Evolutionary conservation across 768 basidiomycete species (phyloP), one percentile per base, ranked within the genome.

Genomic region (Amanita exitialis): DNA sequence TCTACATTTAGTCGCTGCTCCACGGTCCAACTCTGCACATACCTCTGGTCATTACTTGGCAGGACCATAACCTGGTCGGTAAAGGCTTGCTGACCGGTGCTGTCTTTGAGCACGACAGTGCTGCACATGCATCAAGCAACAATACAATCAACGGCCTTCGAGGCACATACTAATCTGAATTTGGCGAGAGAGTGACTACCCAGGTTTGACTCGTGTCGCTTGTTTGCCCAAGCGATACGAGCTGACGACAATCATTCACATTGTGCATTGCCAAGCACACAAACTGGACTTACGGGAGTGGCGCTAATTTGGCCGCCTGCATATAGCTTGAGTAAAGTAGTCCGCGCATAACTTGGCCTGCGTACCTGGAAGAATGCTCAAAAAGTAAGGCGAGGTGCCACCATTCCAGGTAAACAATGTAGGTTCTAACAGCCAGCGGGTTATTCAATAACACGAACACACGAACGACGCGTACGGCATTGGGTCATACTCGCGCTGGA

Each of bases 281-380:
- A n/a, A 13, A 3, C 38, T 38, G 38, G 5, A 48, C 49, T 49
- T 21, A 86, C 85, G 12, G 84, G 63, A 44, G 73, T 4, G 1
- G 77, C 79, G 16, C 64, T 41, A 0, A 73, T 55, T 56, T 85
- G 79, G 20, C 75, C 77, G 53, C 72, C 85, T 86, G 55, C 10
- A 15, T 47, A 18, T 44, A 42, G 27, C 53, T 30, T 30, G 25
- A 3, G n/a, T 45, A 23, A 43, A 7, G 38, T 51, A 53, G 36
- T 35, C 30, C 27, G 32, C 21, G 20, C 15, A 36, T 10, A 4
- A 25, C 36, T 30, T 50, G 28, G 18, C 16, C 30, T 16, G 15
- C 42, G 20, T 55, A 86, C 84, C 80, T 44, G 85, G 86, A 36
- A 84, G 56, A 47, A 84, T 56, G 8, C 76, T 68, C 45, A 86